Conservation (phyloP, 2,329 filamentous ascomycete genomes). For the Chaetomium sp. region DNA sequence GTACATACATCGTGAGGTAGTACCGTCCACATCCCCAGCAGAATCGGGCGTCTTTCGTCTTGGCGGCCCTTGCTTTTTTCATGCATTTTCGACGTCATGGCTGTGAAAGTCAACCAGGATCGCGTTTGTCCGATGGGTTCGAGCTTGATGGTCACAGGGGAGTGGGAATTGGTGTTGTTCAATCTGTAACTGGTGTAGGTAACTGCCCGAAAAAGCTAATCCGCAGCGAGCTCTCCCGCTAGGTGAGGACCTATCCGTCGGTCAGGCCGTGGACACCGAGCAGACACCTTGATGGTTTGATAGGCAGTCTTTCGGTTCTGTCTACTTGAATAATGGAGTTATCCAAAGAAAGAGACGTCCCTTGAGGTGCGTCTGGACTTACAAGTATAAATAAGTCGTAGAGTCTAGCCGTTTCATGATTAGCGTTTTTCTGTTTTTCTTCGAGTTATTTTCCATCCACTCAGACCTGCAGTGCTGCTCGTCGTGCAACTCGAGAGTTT, state of each 20-base stretch:
- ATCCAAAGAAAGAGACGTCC: neutral
- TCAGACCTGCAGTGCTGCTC: neutral
- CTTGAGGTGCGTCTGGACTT: neutral
- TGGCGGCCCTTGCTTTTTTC: conserved; percentile 4
- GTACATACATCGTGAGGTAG: too few relatives aligned
- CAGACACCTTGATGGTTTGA: neutral
- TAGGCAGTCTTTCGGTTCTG: neutral
- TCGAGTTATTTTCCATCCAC: neutral
- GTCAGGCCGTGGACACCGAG: neutral
- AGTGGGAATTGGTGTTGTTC: neutral
- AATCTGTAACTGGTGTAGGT: too few relatives aligned
- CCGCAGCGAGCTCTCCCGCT: neutral
- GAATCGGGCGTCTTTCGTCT: neutral
- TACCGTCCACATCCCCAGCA: neutral
- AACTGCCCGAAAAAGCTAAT: neutral
- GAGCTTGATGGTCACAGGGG: neutral
- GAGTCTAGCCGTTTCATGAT: neutral
- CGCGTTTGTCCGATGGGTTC: neutral
- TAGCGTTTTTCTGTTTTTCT: neutral
- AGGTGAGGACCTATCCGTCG: neutral
- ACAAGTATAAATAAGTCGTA: neutral
- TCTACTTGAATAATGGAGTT: neutral
- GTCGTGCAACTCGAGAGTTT: neutral
- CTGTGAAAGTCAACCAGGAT: neutral
- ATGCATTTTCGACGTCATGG: conserved; percentile 2